A percentile compares a stretch with the other conserved stretches of the same genome.
Conservation (phyloP, 2,329 filamentous ascomycete species). For the Clonostachys solani region DNA sequence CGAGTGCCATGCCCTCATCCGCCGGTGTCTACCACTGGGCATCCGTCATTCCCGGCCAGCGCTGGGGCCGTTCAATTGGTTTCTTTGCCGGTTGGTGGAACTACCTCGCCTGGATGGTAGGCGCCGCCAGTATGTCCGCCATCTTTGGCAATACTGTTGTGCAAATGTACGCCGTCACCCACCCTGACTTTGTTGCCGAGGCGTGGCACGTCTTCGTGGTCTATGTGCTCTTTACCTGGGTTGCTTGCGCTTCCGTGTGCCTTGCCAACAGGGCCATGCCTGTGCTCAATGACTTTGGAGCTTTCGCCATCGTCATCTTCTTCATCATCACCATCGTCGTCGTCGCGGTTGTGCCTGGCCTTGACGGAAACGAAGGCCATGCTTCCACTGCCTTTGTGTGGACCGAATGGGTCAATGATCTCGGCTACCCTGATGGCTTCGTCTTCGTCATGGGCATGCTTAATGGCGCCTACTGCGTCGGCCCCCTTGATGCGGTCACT, state of each 20-base stretch:
- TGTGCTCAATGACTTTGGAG: conserved; percentile 46
- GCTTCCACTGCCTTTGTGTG: conserved; percentile 31
- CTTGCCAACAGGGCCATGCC: conserved; percentile 51
- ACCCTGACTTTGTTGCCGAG: conserved; percentile 25
- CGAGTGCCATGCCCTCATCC: conserved; percentile 56
- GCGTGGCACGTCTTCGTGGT: conserved; percentile 38
- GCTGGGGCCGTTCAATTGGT: conserved; percentile 43
- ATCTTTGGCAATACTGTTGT: conserved; percentile 35
- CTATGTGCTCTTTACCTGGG: conserved; percentile 33
- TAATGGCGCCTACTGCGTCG: conserved; percentile 68
- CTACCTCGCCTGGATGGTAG: conserved; percentile 34
- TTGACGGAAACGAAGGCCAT: conserved; percentile 16
- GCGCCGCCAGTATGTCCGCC: conserved; percentile 30
- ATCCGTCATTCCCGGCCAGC: conserved; percentile 46
- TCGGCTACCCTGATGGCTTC: conserved; percentile 34
- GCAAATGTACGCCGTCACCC: conserved; percentile 37
- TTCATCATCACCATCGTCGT: conserved; percentile 51
- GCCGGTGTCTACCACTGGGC: conserved; percentile 61
- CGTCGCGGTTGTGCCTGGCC: conserved; percentile 45
- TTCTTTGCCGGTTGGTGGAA: conserved; percentile 43
- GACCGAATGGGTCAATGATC: conserved; percentile 29
- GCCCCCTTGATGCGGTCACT: conserved; percentile 60
- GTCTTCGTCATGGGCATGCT: conserved; percentile 36
- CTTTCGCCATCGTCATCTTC: conserved; percentile 43
- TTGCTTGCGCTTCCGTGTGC: conserved; percentile 34